phyloP scores from a whole-genome alignment of 371 early-diverging fungal genomes.

The Saksenaea vasiformis region DNA sequence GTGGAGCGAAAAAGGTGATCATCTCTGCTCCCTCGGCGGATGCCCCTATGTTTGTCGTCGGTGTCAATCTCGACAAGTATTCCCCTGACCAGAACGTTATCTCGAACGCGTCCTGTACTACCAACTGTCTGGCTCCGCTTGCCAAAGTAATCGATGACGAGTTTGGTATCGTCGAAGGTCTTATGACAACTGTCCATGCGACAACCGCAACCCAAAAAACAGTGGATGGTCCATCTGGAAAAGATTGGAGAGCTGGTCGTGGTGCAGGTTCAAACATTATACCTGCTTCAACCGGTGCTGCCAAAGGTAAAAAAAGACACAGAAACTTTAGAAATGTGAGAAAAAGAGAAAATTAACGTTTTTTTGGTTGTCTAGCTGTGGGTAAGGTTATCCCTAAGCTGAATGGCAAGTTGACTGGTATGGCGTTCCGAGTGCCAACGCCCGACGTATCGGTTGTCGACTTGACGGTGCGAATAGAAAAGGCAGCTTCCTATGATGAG shows the following conservation, averaged over 20 bases:
- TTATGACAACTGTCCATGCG: constrained; percentile 99
- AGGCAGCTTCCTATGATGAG: constrained; percentile 89
- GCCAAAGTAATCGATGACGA: constrained; percentile 98
- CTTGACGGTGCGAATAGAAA: constrained; percentile 90
- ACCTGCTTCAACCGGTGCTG: constrained; percentile 99
- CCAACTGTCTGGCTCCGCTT: constrained; percentile 99
- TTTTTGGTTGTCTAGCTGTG: constrained; percentile 67
- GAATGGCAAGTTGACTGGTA: constrained; percentile 98
- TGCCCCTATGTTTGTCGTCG: constrained; percentile 88
- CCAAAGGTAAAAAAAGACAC: constrained; percentile 61
- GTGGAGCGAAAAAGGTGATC: constrained; percentile 98
- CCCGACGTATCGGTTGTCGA: constrained; percentile 99
- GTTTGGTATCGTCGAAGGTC: constrained; percentile 84
- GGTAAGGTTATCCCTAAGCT: constrained; percentile 98
- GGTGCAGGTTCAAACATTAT: constrained; percentile 98
- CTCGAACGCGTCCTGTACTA: constrained; percentile 99
- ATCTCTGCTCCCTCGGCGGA: constrained; percentile 97
- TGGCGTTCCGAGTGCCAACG: constrained; percentile 98
- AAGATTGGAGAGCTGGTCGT: constrained; percentile 98
- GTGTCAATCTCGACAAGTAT: constrained; percentile 97
- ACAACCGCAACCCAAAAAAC: constrained; percentile 99
- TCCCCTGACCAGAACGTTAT: constrained; percentile 81
- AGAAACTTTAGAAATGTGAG: neutral
- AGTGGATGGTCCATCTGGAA: constrained; percentile 98
- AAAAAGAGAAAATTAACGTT: neutral